phyloP scores from a whole-genome alignment of 768 basidiomycete genomes.

The Tricholomella constricta region DNA sequence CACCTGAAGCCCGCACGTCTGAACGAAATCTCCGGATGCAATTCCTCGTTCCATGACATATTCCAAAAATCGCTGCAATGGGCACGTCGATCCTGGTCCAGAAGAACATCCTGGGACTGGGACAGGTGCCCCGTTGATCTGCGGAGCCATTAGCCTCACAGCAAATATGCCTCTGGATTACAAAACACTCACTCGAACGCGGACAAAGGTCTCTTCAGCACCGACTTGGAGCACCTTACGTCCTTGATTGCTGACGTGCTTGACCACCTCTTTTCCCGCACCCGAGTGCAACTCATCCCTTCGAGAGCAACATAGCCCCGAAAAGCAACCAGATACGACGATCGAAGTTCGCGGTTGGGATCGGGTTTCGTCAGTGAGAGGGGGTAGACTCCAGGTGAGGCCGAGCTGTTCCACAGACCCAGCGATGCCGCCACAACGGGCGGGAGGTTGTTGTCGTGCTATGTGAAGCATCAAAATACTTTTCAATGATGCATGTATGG shows the following conservation, averaged over 20 bases:
- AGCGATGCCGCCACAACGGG: constrained; percentile 44
- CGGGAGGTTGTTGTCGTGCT: constrained; percentile 49
- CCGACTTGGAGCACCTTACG: constrained; percentile 9
- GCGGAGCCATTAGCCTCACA: background rate
- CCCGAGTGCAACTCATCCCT: constrained; percentile 34
- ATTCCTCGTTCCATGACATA: constrained; percentile 30
- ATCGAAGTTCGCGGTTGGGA: constrained; percentile 35
- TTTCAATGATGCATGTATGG: background rate
- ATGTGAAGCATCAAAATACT: background rate
- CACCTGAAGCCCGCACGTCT: constrained; percentile 34
- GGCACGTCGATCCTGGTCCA: constrained; percentile 42
- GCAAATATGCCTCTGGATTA: background rate
- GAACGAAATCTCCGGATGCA: constrained; percentile 38
- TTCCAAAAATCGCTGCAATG: constrained; percentile 32
- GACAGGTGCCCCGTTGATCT: constrained; percentile 42
- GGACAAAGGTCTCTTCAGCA: constrained; percentile 29
- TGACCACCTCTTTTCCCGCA: background rate
- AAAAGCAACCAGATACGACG: constrained; percentile 43
- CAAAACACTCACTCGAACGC: constrained; percentile 32
- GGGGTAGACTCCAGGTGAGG: constrained; percentile 31
- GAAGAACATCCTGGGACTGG: constrained; percentile 40
- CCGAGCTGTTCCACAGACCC: constrained; percentile 43
- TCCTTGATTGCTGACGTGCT: constrained; percentile 18
- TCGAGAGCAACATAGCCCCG: constrained; percentile 44
- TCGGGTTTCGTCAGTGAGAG: constrained; percentile 34